These are phyloP conservation scores for Lumnitzera racemosa DNA, from an alignment of 345 rosid species.

Conservation along the genomic window DNA sequence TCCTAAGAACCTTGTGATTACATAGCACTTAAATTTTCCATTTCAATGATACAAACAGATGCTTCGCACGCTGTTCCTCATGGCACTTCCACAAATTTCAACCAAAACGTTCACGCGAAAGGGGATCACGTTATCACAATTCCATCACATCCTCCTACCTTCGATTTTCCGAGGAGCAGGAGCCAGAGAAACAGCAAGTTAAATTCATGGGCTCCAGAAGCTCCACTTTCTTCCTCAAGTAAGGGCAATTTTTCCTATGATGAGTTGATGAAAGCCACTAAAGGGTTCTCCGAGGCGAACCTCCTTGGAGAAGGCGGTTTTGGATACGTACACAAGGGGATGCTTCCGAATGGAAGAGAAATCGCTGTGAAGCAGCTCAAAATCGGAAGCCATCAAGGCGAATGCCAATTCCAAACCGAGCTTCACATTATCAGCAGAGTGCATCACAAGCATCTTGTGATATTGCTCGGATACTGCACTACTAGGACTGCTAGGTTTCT, in stretches of 20 bases:
- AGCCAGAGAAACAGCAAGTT: conserved; percentile 11
- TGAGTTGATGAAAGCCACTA: conserved; percentile 23
- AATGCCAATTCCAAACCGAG: conserved; percentile 32
- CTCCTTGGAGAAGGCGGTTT: conserved; percentile 43
- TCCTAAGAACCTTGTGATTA: too few species aligned
- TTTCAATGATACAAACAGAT: too few species aligned
- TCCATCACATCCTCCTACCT: too few species aligned
- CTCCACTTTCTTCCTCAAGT: conserved; percentile 9
- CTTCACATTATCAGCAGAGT: conserved; percentile 28
- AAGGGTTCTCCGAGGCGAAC: conserved; percentile 29
- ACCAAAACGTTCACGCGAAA: too few species aligned
- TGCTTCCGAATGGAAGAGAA: conserved; percentile 19
- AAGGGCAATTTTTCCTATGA: conserved; percentile 26
- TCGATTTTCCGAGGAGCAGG: conserved; percentile 12
- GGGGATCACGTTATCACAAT: too few species aligned
- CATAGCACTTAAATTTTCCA: too few species aligned
- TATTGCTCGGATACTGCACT: conserved; percentile 35
- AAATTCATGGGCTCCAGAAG: conserved; percentile 13
- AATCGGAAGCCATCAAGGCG: conserved; percentile 28
- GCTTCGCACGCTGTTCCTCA: too few species aligned
- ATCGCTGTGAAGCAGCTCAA: conserved; percentile 39
- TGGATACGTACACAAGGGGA: conserved; percentile 36
- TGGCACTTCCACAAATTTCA: too few species aligned
- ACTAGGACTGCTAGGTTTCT: conserved; percentile 25
- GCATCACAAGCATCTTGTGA: conserved; percentile 36